Base-by-base conservation (phyloP, 257 asterid genomes). In the Linaria vulgaris region DNA sequence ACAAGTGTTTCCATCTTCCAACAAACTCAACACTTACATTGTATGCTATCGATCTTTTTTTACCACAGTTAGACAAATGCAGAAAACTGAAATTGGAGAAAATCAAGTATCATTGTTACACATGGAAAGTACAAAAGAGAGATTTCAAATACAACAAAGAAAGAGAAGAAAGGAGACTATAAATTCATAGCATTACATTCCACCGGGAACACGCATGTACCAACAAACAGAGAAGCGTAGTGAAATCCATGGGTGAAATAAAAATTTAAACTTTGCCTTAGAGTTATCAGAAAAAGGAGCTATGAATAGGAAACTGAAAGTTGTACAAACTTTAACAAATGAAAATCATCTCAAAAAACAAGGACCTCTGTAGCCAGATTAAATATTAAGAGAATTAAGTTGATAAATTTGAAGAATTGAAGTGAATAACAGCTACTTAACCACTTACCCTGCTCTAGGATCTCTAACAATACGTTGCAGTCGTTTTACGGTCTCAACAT, bases 381-480 rank as follows among this genome's bases (percentile, higher is more conserved):
- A 14, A 2, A 27, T 45, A 44, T 24, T 34, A 34, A 43, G 9
- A 3, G 3, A 14, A 34, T 20, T 13, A 64, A 25, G 22, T 25
- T 16, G 34, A 5, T 17, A 15, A 60, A 34, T 67, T 25, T 58
- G 44, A 43, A 20, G 43, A 61, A 27, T 6, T 27, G 34, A 57
- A 61, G 39, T 16, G 51, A 43, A 49, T 41, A 49, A 6, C 64
- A 56, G 12, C 21, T 16, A 51, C 0, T 52, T n/a, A 66, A 63
- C 67, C 62, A 73, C 91, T 78, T 70, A 89, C 99, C 97, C 95
- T 56, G 99, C 97, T 72, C 96, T 84, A 34, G 97, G 97, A 81
- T 90, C 97, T 76, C 99, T 86, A 64, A 94, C 97, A 65, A 90
- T 84, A 59, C 96, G 86, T 75, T 94, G 97, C 69, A 90, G 82